phyloP scores from a whole-genome alignment of 495 filamentous ascomycete genomes.

The Lichina pygmaea region DNA sequence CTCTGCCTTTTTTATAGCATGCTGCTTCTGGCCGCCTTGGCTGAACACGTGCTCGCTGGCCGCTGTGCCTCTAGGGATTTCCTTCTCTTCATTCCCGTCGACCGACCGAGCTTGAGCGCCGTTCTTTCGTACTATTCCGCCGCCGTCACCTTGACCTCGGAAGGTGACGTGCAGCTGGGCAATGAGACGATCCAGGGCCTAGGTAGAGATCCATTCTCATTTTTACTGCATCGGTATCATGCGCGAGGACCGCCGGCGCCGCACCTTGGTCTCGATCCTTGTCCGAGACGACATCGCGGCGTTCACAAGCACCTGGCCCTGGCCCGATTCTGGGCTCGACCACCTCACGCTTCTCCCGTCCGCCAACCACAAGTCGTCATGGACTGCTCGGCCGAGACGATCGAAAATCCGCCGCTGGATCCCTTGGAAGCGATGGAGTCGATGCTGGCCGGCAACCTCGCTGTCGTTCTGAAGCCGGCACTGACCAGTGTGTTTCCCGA shows the following conservation, averaged over 20 bases:
- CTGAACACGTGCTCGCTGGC: too few relatives aligned
- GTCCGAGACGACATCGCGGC: too few relatives aligned
- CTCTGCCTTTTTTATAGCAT: not conserved
- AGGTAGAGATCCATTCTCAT: conserved; percentile 30
- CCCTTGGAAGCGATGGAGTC: conserved; percentile 10
- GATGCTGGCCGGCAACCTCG: not conserved
- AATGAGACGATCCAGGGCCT: conserved; percentile 70
- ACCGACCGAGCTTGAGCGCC: conserved; percentile 44
- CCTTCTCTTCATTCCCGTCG: conserved; percentile 71
- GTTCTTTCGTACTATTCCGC: conserved; percentile 82
- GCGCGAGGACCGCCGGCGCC: too few relatives aligned
- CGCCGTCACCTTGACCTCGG: conserved; percentile 67
- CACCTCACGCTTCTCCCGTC: too few relatives aligned
- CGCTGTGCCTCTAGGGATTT: conserved; percentile 37
- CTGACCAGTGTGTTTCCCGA: conserved; percentile 33
- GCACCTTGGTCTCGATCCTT: too few relatives aligned
- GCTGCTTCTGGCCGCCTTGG: not conserved
- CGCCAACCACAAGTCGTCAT: too few relatives aligned
- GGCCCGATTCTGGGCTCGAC: too few relatives aligned
- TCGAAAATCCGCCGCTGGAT: conserved; percentile 9
- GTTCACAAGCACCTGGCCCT: too few relatives aligned
- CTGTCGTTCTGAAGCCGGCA: conserved; percentile 6
- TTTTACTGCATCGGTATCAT: too few relatives aligned
- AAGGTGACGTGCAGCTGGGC: conserved; percentile 81
- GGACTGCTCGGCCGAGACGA: conserved; percentile 1